These are phyloP conservation scores for Termitomyces sp. DNA, from an alignment of 768 basidiomycete species.

Conservation along the genomic window DNA sequence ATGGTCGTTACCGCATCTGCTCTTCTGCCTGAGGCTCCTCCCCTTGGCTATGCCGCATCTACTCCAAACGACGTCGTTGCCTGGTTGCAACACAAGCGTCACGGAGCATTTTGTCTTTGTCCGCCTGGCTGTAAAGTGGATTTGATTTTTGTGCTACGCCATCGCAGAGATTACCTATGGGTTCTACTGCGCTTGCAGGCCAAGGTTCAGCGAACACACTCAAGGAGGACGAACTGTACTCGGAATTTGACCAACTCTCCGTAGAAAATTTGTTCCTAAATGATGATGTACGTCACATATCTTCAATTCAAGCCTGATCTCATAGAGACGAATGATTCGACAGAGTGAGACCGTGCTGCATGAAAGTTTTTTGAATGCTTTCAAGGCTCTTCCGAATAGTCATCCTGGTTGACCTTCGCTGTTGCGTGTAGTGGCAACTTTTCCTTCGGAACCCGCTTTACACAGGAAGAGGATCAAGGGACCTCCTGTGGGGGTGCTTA, in stretches of 20 bases:
- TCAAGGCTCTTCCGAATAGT: neutral
- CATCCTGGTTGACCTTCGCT: neutral
- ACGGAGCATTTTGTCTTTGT: neutral
- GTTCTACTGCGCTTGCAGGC: neutral
- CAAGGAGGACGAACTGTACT: neutral
- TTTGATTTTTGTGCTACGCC: neutral
- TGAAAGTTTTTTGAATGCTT: neutral
- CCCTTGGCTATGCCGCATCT: neutral
- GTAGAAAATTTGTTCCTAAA: neutral
- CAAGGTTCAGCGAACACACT: neutral
- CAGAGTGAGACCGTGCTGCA: neutral
- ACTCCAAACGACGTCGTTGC: neutral
- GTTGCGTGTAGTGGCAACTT: neutral
- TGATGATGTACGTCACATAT: neutral
- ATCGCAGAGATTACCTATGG: neutral
- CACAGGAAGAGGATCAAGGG: neutral
- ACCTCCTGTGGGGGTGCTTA: neutral
- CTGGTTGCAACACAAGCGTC: neutral
- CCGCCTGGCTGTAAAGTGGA: neutral
- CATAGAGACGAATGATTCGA: neutral
- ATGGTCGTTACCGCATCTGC: neutral
- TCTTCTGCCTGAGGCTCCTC: neutral
- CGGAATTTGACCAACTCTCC: neutral
- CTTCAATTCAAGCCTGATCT: neutral
- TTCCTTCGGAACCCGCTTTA: neutral